Percentiles rank a stretch among this genome's conserved stretches.
phyloP scores from a whole-genome alignment of 495 filamentous ascomycete species.

The Podospora fimiseda region DNA sequence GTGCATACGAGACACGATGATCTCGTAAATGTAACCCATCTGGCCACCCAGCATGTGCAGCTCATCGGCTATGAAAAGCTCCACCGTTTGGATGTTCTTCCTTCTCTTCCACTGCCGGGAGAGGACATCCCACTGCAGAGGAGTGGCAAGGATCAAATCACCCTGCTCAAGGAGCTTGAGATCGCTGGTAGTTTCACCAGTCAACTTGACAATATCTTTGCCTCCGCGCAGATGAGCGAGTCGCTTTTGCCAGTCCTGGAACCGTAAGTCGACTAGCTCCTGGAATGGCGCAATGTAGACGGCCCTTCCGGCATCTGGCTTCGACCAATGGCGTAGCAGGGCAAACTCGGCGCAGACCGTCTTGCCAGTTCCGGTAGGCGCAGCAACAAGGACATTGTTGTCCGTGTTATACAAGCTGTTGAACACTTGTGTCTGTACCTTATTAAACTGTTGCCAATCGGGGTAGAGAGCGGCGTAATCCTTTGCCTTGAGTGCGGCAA shows the following conservation, averaged over 20 bases:
- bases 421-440: conserved; percentile 95
- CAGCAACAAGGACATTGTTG: conserved; percentile 86
- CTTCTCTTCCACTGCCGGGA: conserved; percentile 93
- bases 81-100: conserved; percentile 87
- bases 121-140: conserved; percentile 89
- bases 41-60: conserved; percentile 92
- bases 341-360: conserved; percentile 96
- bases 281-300: conserved; percentile 97
- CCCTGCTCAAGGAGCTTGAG: conserved; percentile 81
- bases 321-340: conserved; percentile 80
- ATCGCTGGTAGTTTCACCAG: conserved; percentile 87
- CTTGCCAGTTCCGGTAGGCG: conserved; percentile 90
- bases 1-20: conserved; percentile 94
- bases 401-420: conserved; percentile 84
- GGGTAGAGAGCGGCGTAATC: conserved; percentile 81
- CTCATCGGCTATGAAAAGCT: conserved; percentile 93
- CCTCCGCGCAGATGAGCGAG: conserved; percentile 67
- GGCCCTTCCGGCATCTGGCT: conserved; percentile 64
- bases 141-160: conserved; percentile 89
- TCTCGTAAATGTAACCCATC: conserved; percentile 86
- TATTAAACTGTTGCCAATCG: conserved; percentile 86
- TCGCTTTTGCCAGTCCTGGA: conserved; percentile 77
- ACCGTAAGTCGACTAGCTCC: conserved; percentile 75
- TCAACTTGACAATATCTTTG: conserved; percentile 90
- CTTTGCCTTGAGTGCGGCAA: conserved; percentile 77